Conservation (phyloP, 352 stramenopile genomes). For the Globisporangium viniferum region DNA sequence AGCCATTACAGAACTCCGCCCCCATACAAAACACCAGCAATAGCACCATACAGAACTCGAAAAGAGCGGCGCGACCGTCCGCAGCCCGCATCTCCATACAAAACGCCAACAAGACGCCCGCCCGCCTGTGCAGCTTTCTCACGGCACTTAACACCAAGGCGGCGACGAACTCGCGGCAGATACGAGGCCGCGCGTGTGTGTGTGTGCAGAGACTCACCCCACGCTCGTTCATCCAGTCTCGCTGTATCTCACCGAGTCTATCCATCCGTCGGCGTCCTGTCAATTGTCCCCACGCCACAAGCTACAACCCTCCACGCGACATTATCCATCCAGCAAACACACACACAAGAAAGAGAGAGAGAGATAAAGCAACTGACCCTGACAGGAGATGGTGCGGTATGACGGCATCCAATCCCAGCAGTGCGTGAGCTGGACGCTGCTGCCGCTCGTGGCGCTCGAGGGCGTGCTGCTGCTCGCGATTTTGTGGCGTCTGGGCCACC, state of each 20-base stretch:
- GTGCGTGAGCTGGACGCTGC: constrained; percentile 42
- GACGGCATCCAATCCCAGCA: constrained; percentile 21
- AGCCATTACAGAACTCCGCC: too few species aligned
- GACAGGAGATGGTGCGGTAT: constrained; percentile 36
- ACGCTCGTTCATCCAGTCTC: background rate
- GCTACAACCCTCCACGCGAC: background rate
- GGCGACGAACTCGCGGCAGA: too few species aligned
- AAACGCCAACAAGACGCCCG: too few species aligned
- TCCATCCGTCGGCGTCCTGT: background rate
- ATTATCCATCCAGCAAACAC: background rate
- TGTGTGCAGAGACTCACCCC: too few species aligned
- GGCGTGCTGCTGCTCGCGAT: constrained; percentile 31
- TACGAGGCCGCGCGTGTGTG: too few species aligned
- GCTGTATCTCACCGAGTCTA: background rate
- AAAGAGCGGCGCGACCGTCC: too few species aligned
- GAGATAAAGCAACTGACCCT: background rate
- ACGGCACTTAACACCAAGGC: too few species aligned
- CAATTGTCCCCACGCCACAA: background rate
- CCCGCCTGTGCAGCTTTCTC: too few species aligned
- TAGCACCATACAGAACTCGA: too few species aligned
- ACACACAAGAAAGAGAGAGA: background rate
- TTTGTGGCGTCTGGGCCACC: constrained; percentile 56
- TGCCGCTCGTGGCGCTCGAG: constrained; percentile 53
- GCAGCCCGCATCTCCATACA: too few species aligned
- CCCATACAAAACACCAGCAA: too few species aligned